Evolutionary conservation across 164 flowering plant genomes (phyloP).

Genomic region (Brasenia schreberi): DNA sequence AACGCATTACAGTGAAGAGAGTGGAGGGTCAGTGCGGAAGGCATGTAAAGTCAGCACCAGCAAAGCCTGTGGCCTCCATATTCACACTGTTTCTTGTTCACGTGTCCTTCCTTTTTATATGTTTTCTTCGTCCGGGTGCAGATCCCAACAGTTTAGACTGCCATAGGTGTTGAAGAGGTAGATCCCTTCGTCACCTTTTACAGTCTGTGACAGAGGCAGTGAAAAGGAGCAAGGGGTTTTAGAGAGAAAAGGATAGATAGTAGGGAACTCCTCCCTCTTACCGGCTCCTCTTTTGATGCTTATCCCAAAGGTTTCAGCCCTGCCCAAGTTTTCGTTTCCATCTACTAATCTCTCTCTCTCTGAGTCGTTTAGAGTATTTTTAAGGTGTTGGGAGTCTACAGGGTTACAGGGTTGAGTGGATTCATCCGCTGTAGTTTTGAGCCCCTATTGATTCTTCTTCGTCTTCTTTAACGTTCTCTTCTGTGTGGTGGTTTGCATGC

Average conservation of each 20-base stretch:
- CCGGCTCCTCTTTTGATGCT: background rate
- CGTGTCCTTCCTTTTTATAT: background rate
- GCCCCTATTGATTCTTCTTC: slow-evolving; percentile 9
- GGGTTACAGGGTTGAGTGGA: slow-evolving; percentile 39
- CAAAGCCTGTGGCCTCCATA: background rate
- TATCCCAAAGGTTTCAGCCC: background rate
- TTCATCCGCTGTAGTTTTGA: slow-evolving; percentile 17
- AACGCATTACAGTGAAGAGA: background rate
- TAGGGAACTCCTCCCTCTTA: background rate
- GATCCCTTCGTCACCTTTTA: background rate
- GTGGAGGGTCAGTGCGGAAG: background rate
- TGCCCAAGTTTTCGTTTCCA: background rate
- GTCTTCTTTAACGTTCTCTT: slow-evolving; percentile 6
- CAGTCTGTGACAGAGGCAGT: background rate
- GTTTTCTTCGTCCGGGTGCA: background rate
- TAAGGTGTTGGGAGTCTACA: slow-evolving; percentile 77
- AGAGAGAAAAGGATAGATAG: background rate
- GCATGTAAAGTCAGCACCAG: background rate
- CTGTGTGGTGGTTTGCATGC: slow-evolving; percentile 25
- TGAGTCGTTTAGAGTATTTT: slow-evolving; percentile 29
- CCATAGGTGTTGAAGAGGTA: background rate
- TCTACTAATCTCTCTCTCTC: background rate
- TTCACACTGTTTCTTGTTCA: background rate
- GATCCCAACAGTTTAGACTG: background rate
- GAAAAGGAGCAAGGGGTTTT: background rate